Base-by-base conservation (phyloP, 179 eudicot species). In the Pouteria campechiana region DNA sequence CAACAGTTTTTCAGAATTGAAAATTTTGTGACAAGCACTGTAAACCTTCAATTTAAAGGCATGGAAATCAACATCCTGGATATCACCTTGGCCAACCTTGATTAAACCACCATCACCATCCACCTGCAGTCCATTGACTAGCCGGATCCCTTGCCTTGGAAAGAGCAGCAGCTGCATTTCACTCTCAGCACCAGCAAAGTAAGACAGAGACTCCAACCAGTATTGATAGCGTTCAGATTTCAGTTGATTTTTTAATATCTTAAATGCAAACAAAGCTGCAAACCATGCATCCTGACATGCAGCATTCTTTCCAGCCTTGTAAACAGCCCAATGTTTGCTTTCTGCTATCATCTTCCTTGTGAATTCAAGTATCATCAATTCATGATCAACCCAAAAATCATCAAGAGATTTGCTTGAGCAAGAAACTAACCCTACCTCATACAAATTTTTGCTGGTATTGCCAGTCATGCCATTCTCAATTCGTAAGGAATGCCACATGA, bases 251-350 rank as follows among this genome's bases (percentile, higher is more conserved):
- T 22, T 51, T 16, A 90, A 71, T 32, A 68, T 55, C 34, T 74
- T 69, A 49, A 86, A 86, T 32, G 79, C 61, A 50, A 64, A 58
- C 32, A 73, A 61, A 65, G 84, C 83, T 34, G 72, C 54, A 43
- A 41, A 65, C 93, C 90, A 85, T 14, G 58, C 74, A 18, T 95
- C 98, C 36, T 55, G 61, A 63, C 71, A 70, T 22, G 68, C 70
- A 44, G 98, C 94, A 76, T 34, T 48, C 63, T 35, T 79, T 45
- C 78, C 98, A 52, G 71, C 72, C 49, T 61, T 74, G 48, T 90
- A 90, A 45, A 80, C 78, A 37, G 40, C 54, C 98, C 98, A 90
- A 49, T 70, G 54, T 64, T 74, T 75, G 22, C 54, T 65, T 38
- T 53, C 57, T 17, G 41, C 63, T 25, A 89, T 37, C 52, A 84